Evolutionary conservation across 2,329 filamentous ascomycete species (phyloP).

Genomic region (Fusarium clavum): DNA sequence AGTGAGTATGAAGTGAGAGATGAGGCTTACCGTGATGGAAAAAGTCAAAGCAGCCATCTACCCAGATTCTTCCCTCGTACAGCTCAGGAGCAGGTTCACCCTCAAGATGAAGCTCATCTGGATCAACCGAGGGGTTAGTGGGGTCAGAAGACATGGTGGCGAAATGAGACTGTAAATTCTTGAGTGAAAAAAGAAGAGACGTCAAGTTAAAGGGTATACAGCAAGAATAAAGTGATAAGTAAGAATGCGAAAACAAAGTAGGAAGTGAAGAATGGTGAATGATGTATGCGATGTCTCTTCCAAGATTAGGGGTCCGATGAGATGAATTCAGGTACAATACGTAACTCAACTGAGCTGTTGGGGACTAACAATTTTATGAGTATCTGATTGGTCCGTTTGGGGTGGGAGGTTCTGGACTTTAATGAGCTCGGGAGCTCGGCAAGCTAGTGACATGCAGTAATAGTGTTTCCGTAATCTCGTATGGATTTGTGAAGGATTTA

Average conservation of each 20-base stretch:
- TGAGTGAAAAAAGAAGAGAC: too few species aligned
- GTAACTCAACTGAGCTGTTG: constrained; percentile 30
- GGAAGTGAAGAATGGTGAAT: background rate
- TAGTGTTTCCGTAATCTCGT: background rate
- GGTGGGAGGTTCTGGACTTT: constrained; percentile 1
- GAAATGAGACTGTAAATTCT: too few species aligned
- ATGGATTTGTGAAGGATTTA: background rate
- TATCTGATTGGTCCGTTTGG: constrained; percentile 29
- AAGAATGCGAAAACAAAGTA: background rate
- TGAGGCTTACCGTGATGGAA: constrained; percentile 84
- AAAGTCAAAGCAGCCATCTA: constrained; percentile 99
- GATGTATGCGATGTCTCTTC: constrained; percentile 13
- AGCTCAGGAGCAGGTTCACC: constrained; percentile 66
- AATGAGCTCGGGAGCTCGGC: constrained; percentile 8
- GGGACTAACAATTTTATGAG: constrained; percentile 36
- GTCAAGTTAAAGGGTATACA: background rate
- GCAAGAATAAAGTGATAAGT: background rate
- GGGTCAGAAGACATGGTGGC: constrained; percentile 40
- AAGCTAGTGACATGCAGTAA: background rate
- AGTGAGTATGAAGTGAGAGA: fast-evolving
- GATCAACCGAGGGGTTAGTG: constrained; percentile 35
- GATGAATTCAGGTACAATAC: constrained; percentile 5
- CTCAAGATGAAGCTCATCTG: constrained; percentile 45
- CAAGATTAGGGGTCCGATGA: constrained; percentile 19
- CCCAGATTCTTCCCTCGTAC: constrained; percentile 85